phyloP scores from a whole-genome alignment of 768 basidiomycete genomes.

The Wakefieldia striispora region DNA sequence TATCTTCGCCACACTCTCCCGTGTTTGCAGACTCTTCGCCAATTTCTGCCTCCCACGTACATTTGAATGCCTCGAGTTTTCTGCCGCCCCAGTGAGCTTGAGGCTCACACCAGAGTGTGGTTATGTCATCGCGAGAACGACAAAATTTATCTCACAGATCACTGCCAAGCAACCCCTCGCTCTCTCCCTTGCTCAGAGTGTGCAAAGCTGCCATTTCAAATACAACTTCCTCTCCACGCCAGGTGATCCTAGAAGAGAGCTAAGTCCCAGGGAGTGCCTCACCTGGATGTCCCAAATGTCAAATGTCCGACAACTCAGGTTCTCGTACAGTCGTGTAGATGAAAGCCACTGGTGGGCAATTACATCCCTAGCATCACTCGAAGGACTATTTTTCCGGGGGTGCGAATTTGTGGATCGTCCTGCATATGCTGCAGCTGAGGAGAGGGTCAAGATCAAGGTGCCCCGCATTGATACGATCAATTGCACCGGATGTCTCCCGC shows the following conservation, averaged over 20 bases:
- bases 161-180: constrained; percentile 27
- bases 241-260: background rate
- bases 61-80: constrained; percentile 33
- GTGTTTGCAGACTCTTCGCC: constrained; percentile 44
- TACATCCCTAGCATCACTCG: constrained; percentile 7
- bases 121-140: background rate
- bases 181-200: constrained; percentile 27
- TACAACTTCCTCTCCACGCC: background rate
- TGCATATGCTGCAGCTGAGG: background rate
- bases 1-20: constrained; percentile 30
- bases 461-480: no score
- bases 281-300: constrained; percentile 16
- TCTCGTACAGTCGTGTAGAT: constrained; percentile 8
- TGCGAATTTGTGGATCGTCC: constrained; percentile 1
- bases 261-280: background rate
- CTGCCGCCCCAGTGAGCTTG: no score
- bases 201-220: constrained; percentile 23
- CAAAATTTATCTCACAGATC: constrained; percentile 28
- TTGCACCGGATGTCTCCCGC: no score
- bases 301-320: constrained; percentile 12
- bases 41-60: constrained; percentile 37
- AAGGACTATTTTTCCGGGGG: constrained; percentile 7
- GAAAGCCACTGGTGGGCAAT: constrained; percentile 15
- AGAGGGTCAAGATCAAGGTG: background rate
- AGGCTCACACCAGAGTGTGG: no score